Base-by-base conservation (phyloP, 768 basidiomycete genomes). In the Pleurotus cornucopiae region DNA sequence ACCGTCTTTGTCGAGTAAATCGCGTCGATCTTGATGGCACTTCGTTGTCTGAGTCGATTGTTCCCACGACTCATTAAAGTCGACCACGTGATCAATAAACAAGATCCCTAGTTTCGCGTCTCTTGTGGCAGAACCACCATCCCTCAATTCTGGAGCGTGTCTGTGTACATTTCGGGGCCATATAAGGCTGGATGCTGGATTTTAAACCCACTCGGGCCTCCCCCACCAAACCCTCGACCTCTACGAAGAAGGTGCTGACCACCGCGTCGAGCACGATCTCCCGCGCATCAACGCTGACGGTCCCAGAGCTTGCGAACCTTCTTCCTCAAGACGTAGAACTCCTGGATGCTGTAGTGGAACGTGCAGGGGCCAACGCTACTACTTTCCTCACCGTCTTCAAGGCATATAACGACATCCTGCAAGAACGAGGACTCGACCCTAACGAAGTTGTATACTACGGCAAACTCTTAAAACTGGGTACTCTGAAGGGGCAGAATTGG, bases 371-470 rank as follows among this genome's bases (percentile, higher is more conserved):
- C 6, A 71, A 77, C 6, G 86, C 89, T 13, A 88, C 88, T 3
- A 88, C 88, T 0, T 93, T 93, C 64, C 75, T 90, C 39, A 80
- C 82, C 4, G 81, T 92, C n/a, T 85, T 91, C 76, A 91, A 89
- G 65, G 88, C 91, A 0, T 94, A 94, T 69, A 89, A 86, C 63
- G 85, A 89, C 56, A 81, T 92, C 18, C 71, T 94, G 20, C 78
- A 80, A 57, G 86, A 89, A 61, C 79, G 85, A 2, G 86, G 86
- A 2, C 70, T 93, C n/a, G 88, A 92, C 59, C 79, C 85, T 18
- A 83, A 86, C 59, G 92, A 93, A 66, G 88, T 89, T 7, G 74
- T 86, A 3, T 90, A 88, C 64, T 95, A 94, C 66, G 83, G 84
- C 16, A 89, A 91, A 66, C 69, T 95, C 26, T 71, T 95, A 57